A percentile compares a stretch with the other conserved stretches of the same genome.
Conservation (phyloP, 2,329 filamentous ascomycete species). For the Stachybotrys chlorohalonatus region DNA sequence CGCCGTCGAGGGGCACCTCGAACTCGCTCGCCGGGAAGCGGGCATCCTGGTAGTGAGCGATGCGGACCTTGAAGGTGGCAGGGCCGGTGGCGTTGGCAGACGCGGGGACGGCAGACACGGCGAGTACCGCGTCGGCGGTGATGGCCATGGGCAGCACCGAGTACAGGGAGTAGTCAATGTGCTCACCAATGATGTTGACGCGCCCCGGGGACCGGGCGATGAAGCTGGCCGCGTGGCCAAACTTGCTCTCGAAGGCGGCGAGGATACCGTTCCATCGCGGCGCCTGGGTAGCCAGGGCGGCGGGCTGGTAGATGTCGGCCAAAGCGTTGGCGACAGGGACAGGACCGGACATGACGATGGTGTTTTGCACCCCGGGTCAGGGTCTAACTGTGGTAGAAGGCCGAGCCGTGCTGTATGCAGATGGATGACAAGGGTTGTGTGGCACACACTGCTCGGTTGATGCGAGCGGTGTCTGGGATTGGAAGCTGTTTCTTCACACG, state of each 20-base stretch:
- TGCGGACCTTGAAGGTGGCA: slow-evolving; percentile 57
- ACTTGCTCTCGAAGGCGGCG: slow-evolving; percentile 58
- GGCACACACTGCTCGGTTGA: too few species aligned
- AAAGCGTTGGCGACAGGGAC: slow-evolving; percentile 72
- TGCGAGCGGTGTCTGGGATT: too few species aligned
- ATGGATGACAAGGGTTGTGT: too few species aligned
- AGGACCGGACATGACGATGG: slow-evolving; percentile 34
- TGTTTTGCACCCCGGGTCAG: not conserved
- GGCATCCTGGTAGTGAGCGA: slow-evolving; percentile 67
- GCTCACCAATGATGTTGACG: slow-evolving; percentile 98
- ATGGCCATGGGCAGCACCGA: slow-evolving; percentile 94
- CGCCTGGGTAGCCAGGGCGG: slow-evolving; percentile 58
- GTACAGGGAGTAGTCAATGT: slow-evolving; percentile 98
- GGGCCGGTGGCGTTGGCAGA: slow-evolving; percentile 36
- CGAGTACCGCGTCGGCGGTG: slow-evolving; percentile 81
- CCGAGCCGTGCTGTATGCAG: too few species aligned
- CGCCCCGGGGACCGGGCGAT: slow-evolving; percentile 84
- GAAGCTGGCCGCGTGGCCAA: slow-evolving; percentile 66
- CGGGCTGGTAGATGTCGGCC: slow-evolving; percentile 72
- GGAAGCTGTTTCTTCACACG: too few species aligned
- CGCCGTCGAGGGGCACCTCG: slow-evolving; percentile 51
- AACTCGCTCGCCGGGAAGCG: slow-evolving; percentile 74
- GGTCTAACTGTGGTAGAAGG: not conserved
- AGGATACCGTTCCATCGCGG: slow-evolving; percentile 70
- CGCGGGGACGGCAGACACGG: slow-evolving; percentile 52